phyloP scores from a whole-genome alignment of 352 stramenopile genomes.

The Phytopythium litorale region DNA sequence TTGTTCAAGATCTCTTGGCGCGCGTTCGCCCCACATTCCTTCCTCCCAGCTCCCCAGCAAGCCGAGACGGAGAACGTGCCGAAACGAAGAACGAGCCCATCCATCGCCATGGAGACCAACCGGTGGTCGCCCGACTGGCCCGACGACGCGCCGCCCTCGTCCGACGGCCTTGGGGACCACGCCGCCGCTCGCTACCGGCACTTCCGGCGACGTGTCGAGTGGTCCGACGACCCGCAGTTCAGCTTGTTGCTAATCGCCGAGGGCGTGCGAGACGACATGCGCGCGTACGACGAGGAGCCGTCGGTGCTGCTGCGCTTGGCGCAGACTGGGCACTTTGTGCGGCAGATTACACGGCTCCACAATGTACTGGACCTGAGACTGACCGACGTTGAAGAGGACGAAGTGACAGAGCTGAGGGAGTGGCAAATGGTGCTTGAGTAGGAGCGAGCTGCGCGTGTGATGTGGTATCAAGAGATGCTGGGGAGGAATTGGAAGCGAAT shows the following conservation, averaged over 20 bases:
- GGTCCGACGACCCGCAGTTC: not conserved
- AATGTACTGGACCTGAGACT: not conserved
- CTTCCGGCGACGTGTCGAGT: not conserved
- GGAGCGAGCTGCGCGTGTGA: not conserved
- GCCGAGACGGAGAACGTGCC: no score
- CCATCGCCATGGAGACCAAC: not conserved
- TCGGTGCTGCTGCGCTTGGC: not conserved
- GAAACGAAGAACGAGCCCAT: no score
- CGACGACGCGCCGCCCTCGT: not conserved
- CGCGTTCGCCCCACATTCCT: no score
- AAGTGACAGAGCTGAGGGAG: not conserved
- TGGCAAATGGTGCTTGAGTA: not conserved
- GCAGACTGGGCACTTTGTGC: constrained; percentile 1
- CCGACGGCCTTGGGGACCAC: not conserved
- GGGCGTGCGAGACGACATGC: constrained; percentile 1
- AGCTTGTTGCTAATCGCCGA: not conserved
- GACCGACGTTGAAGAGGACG: not conserved
- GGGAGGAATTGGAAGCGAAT: not conserved
- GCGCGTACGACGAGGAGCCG: not conserved
- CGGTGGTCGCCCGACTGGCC: not conserved
- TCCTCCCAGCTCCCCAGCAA: no score
- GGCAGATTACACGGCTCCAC: not conserved
- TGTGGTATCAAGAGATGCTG: not conserved
- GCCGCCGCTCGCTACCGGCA: not conserved
- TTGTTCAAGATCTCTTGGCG: no score